Base-by-base conservation (phyloP, 2,329 filamentous ascomycete genomes). In the Penicillium hordei region DNA sequence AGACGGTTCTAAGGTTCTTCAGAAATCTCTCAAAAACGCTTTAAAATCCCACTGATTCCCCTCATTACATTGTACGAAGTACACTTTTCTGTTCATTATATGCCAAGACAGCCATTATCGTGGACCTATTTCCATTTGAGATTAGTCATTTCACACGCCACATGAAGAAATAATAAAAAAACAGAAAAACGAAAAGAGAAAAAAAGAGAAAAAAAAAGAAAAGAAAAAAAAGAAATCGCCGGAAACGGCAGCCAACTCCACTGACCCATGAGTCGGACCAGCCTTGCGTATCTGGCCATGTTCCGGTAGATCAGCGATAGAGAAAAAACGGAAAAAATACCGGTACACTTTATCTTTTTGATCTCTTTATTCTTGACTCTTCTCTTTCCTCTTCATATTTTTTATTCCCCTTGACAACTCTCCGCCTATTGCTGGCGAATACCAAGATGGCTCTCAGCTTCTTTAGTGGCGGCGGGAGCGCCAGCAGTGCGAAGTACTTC, bases 401-500 rank as follows among this genome's bases (percentile, higher is more conserved):
- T 38, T 39, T 33, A 33, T 25, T 43, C 42, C 34, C 38, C 27
- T 59, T 48, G 63, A 66, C 36, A 19, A 39, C 19, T 39, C 53
- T 19, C 29, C 29, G 21, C 21, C 21, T 23, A 23, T 34, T 34
- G 64, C 63, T 58, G 64, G 60, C 57, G 59, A 51, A 56, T 57
- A 56, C 63, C 38, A 48, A 55, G 1, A 79, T 79, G 77, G 76
- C 77, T 57, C 75, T 79, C 67, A 80, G 74, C 67, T 78, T 79
- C 64, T 75, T 80, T 51, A 74, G 74, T 64, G 70, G 73, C 45
- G 66, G 73, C 59, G 72, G 73, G 51, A 75, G 72, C 63, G 71
- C 75, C 53, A 79, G 74, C 64, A 72, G 76, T 61, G 76, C 78
- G 63, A 80, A 80, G 65, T 78, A 79, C 60, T 81, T 80, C 60